phyloP scores from a whole-genome alignment of 1,284 basidiomycete genomes.

The Phylloboletellus chloephorus region DNA sequence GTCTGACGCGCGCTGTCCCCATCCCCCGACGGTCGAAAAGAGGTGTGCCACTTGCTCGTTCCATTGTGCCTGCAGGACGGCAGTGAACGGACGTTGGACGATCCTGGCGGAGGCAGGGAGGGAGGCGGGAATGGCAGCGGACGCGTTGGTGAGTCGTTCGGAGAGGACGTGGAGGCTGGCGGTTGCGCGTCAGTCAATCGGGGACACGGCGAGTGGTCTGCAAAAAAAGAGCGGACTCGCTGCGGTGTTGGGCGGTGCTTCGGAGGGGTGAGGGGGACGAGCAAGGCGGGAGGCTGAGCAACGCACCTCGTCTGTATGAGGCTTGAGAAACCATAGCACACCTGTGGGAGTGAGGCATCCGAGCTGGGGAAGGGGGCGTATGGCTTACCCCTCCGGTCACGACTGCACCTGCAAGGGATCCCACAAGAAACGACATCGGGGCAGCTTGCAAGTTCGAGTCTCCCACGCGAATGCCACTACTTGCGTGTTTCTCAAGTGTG shows the following conservation, averaged over 20 bases:
- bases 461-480: slow-evolving; percentile 16
- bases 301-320: slow-evolving; percentile 48
- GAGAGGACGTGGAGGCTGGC: slow-evolving; percentile 46
- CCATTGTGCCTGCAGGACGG: slow-evolving; percentile 46
- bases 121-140: slow-evolving; percentile 40
- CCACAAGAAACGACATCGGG: slow-evolving; percentile 46
- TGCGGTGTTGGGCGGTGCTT: slow-evolving; percentile 47
- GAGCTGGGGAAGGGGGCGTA: neutral
- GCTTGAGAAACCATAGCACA: slow-evolving; percentile 60
- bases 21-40: slow-evolving; percentile 37
- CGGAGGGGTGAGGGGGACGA: neutral
- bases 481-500: too few species aligned
- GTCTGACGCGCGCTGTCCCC: slow-evolving; percentile 39
- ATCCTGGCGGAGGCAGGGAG: slow-evolving; percentile 48
- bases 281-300: neutral
- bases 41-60: slow-evolving; percentile 44
- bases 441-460: neutral
- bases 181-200: neutral
- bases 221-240: slow-evolving; percentile 39
- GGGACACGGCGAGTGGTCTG: neutral
- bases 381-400: slow-evolving; percentile 49
- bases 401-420: slow-evolving; percentile 53
- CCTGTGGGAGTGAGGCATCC: slow-evolving; percentile 28
- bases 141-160: slow-evolving; percentile 42
- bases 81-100: slow-evolving; percentile 37